Evolutionary conservation across 495 filamentous ascomycete genomes (phyloP), one percentile per base, ranked within the genome.

Genomic region (Talaromyces stipitatus): DNA sequence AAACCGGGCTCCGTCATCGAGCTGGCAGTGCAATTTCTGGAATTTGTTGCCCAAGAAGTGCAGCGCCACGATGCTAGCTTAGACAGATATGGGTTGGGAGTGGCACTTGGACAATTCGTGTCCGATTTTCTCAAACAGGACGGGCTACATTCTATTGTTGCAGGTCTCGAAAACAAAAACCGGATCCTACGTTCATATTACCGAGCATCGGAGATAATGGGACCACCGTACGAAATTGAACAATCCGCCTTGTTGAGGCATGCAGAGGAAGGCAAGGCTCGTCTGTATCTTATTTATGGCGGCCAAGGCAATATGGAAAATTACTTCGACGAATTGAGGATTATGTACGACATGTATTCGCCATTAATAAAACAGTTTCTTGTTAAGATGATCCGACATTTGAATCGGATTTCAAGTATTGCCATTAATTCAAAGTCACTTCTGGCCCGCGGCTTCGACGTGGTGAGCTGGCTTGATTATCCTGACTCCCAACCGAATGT

Each of bases 241-340:
- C 86, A 95, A 62, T 97, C 95, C 28, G 94, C 94, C 10, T 81
- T 98, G 23, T 83, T 96, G 66, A 84, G 92, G 18, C 91, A 91
- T 18, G 91, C 89, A 4, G 83, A 82, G 2, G 91, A 96, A 45
- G 82, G 80, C 32, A 78, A 80, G 33, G 91, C 91, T 5, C 83
- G 76, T 54, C 77, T 97, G 45, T 97, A 95, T 74, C 88, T 84
- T 48, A 88, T 98, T 57, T 96, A 97, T 60, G 94, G 94, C 50
- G 94, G 94, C 14, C 94, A 98, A 68, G 94, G 94, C 54, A 98
- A 97, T 68, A 97, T 97, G 57, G 91, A 97, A 68, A 94, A 97
- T 69, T 98, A 97, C 73, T 97, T 97, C 65, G 92, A 97, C 54
- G 94, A 98, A 72, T 81, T 98, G 38, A 84, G 92, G 27, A 86